phyloP scores from a whole-genome alignment of 2,329 filamentous ascomycete species.

The Aspergillus oerlinghausenensis region DNA sequence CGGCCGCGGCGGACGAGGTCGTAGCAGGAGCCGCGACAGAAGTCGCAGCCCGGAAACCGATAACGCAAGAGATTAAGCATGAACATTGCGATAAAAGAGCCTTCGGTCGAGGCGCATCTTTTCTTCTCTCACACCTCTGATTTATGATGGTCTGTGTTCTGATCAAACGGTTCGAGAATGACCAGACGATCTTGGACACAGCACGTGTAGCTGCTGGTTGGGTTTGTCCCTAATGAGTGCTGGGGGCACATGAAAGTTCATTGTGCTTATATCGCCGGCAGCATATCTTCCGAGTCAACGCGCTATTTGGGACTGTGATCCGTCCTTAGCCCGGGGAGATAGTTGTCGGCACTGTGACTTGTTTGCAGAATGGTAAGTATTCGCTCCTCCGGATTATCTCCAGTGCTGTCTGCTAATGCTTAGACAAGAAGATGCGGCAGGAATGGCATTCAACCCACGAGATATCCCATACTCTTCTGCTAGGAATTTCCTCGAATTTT shows the following conservation, averaged over 20 bases:
- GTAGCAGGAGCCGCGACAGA: conserved; percentile 43
- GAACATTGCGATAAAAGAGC: conserved; percentile 1
- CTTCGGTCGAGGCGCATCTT: background rate
- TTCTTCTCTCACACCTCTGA: background rate
- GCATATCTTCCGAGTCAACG: conserved; percentile 2
- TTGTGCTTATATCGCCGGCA: conserved; percentile 15
- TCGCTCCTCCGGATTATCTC: background rate
- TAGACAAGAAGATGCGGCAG: background rate
- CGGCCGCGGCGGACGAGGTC: conserved; percentile 33
- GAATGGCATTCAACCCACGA: background rate
- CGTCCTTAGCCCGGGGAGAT: conserved; percentile 8
- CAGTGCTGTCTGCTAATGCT: background rate
- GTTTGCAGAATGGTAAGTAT: conserved; percentile 24
- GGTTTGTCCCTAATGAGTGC: background rate
- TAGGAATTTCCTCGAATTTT: background rate
- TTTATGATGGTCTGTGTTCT: background rate
- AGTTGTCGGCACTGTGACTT: conserved; percentile 26
- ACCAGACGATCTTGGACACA: background rate
- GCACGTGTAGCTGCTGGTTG: background rate
- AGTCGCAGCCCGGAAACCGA: conserved; percentile 43
- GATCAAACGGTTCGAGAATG: background rate
- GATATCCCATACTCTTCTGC: background rate
- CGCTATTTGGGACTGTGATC: background rate
- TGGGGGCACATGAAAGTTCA: background rate
- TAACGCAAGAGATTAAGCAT: conserved; percentile 28